Base-by-base conservation (phyloP, 2,329 filamentous ascomycete species). In the Venturia asperata region DNA sequence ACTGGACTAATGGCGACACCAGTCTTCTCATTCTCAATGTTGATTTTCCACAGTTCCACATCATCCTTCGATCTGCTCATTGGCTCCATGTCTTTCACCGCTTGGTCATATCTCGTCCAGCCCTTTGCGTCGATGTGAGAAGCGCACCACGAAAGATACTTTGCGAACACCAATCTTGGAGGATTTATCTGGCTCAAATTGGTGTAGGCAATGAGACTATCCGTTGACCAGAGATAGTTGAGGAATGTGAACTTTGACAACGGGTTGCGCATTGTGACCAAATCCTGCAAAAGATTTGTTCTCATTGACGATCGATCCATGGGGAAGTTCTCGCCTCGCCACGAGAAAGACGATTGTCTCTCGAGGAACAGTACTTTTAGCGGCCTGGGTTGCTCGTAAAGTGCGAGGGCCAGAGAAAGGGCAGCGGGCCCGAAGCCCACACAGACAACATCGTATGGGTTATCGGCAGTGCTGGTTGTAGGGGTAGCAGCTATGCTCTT, bases 161-260 rank as follows among this genome's bases (percentile, higher is more conserved):
- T 66, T 19, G 65, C 67, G 66, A 72, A 71, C 3, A 71, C 65
- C 47, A 67, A 62, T 55, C 70, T 62, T 11, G 67, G 67, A 1
- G 71, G 71, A 11, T 65, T 66, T 41, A 72, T 67, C 43, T 67
- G 67, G n/a, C 70, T 71, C 41, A 70, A 67, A 61, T 73, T 73
- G 52, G 70, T 69, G 65, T 71, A 73, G 6, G 65, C 67, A 19
- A 71, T 68, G 17, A 73, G 66, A 43, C 69, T 71, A 30, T 69
- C 67, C 3, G 70, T 72, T 17, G 66, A 66, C 62, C 71, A 69
- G 6, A 73, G 67, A 58, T 71, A 72, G 58, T 73, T 73, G 64
- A 73, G 64, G 55, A 73, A 72, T 2, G 71, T 73, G 62, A 69
- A 72, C 34, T 67, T 66, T 15, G 71, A 72, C 43, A 69, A 68